Base-by-base conservation (phyloP, 2,329 filamentous ascomycete genomes). In the Fusarium compactum region DNA sequence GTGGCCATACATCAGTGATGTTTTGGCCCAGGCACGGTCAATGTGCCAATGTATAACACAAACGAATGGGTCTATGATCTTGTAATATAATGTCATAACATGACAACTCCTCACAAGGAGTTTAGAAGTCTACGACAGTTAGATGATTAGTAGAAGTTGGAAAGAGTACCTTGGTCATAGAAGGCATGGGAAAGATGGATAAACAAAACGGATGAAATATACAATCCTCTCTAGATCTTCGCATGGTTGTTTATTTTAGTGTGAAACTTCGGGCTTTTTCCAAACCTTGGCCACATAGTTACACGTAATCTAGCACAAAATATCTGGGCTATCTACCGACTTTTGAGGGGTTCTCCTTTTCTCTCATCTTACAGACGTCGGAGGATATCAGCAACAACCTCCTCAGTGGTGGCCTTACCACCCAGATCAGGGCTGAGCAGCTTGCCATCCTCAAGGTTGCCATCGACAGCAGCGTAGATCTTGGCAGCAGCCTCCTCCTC, bases 391-490 rank as follows among this genome's bases (percentile, higher is more conserved):
- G 92, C 86, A 48, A 98, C 85, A 32, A 98, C 94, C 83, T 98
- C 89, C 74, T 93, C 88, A 7, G 96, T 98, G 72, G 88, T 92
- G 51, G 95, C 93, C 76, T 86, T 92, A 47, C 96, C 96, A 56
- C 96, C 95, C 78, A 99, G 86, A 79, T 99, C 96, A 22, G 96
- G 96, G 78, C 89, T 96, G 71, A 98, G 82, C 70, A 95, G 85
- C 83, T 87, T 91, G 67, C 90, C 95, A 78, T 96, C 94, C 79
- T 91, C 91, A 34, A 99, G 84, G 80, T 96, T 97, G 45, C 86
- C 94, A 82, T 99, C 96, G 25, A 98, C 94, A 24, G 96, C 96
- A 64, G 90, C 87, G 81, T 98, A 97, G 76, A 99, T 97, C 84
- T 86, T 90, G 30, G 92, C 94, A 34, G 96, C 96, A 22, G 96